Percentiles rank a stretch among this genome's conserved stretches.
These are phyloP conservation scores for Yamadazyma sp. DNA, from an alignment of 1,139 yeast genomes.

Conservation along the genomic window DNA sequence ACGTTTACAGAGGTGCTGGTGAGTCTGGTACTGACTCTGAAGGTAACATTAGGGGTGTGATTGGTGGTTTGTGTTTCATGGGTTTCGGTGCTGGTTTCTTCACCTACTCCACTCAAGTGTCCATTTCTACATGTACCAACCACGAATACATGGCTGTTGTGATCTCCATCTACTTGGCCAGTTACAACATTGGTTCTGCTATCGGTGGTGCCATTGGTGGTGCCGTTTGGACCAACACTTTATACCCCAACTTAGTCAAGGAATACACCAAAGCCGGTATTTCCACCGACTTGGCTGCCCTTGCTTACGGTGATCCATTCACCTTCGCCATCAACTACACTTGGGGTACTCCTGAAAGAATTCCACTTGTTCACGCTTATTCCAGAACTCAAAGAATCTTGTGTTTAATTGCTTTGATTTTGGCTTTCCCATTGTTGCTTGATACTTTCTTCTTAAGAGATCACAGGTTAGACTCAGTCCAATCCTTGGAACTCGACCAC, in stretches of 20 bases:
- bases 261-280: slow-evolving; percentile 17
- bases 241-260: slow-evolving; percentile 15
- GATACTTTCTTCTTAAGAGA: slow-evolving; percentile 56
- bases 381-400: slow-evolving; percentile 58
- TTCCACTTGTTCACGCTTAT: slow-evolving; percentile 57
- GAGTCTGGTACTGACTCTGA: slow-evolving; percentile 36
- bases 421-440: slow-evolving; percentile 52
- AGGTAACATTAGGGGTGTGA: slow-evolving; percentile 48
- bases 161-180: slow-evolving; percentile 53
- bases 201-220: slow-evolving; percentile 57
- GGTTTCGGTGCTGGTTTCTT: slow-evolving; percentile 76
- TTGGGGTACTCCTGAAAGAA: slow-evolving; percentile 64
- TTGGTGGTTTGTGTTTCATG: slow-evolving; percentile 63
- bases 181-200: slow-evolving; percentile 63
- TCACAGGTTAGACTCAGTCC: slow-evolving; percentile 43
- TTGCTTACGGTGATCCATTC: slow-evolving; percentile 57
- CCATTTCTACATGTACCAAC: slow-evolving; percentile 60
- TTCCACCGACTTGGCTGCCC: slow-evolving; percentile 28
- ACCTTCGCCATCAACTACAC: slow-evolving; percentile 43
- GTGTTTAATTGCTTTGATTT: slow-evolving; percentile 55
- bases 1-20: slow-evolving; percentile 50
- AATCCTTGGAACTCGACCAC: slow-evolving; percentile 33
- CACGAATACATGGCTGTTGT: slow-evolving; percentile 68
- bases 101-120: slow-evolving; percentile 65
- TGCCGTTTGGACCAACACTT: slow-evolving; percentile 57